Evolutionary conservation across 768 basidiomycete species (phyloP).

Genomic region (Mycena galericulata): DNA sequence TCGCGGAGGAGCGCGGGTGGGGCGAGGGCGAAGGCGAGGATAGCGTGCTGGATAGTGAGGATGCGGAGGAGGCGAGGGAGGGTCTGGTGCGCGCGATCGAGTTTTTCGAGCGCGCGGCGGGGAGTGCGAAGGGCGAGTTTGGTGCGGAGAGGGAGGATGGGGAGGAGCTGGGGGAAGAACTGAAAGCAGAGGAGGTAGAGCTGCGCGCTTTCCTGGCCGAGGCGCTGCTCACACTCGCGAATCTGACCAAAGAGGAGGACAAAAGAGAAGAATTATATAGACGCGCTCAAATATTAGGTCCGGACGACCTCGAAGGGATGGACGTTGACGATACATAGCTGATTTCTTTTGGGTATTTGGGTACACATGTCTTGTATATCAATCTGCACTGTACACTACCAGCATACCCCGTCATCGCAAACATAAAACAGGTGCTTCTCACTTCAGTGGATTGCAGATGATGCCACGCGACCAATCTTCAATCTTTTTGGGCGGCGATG

Average conservation of each 20-base stretch:
- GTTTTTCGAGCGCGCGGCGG: conserved; percentile 56
- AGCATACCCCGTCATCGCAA: too few relatives aligned
- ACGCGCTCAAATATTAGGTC: conserved; percentile 62
- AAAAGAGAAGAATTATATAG: conserved; percentile 65
- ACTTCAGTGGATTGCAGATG: too few relatives aligned
- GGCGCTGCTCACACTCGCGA: conserved; percentile 69
- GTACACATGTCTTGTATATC: too few relatives aligned
- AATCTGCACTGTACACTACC: too few relatives aligned
- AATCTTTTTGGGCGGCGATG: too few relatives aligned
- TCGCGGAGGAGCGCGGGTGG: conserved; percentile 59
- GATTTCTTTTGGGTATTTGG: too few relatives aligned
- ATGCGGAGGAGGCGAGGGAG: conserved; percentile 68
- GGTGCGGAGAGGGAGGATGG: conserved; percentile 35
- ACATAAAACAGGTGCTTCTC: too few relatives aligned
- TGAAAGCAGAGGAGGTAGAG: conserved; percentile 36
- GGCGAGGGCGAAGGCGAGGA: conserved; percentile 45
- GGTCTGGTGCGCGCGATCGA: conserved; percentile 58
- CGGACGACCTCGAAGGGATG: conserved; percentile 50
- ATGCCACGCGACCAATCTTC: too few relatives aligned
- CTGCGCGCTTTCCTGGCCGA: conserved; percentile 59
- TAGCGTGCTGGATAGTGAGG: conserved; percentile 56
- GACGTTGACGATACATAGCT: conserved; percentile 36
- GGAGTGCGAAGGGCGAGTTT: conserved; percentile 38
- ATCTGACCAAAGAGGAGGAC: conserved; percentile 62
- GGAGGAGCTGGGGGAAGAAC: conserved; percentile 35